These are phyloP conservation scores for Hydnum rufescens DNA, from an alignment of 768 basidiomycete genomes.

Conservation along the genomic window DNA sequence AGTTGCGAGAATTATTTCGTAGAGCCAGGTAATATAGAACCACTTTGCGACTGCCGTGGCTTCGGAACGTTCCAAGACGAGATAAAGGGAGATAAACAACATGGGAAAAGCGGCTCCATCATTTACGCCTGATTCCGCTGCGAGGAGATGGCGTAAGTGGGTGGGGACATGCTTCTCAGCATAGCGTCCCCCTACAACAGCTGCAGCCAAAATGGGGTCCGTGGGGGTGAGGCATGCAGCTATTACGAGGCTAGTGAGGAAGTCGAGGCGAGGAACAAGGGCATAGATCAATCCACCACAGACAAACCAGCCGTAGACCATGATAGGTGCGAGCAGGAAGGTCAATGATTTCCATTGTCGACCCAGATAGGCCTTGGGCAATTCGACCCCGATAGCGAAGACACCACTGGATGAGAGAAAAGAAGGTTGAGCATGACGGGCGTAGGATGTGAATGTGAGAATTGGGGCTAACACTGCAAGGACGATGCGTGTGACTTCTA, in stretches of 20 bases:
- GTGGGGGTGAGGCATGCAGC: conserved; percentile 90
- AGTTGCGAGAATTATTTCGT: conserved; percentile 58
- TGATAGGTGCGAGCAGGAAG: conserved; percentile 48
- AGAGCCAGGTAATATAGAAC: conserved; percentile 75
- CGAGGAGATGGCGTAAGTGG: conserved; percentile 35
- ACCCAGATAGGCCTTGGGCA: conserved; percentile 87
- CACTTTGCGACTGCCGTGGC: conserved; percentile 63
- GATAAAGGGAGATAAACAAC: conserved; percentile 73
- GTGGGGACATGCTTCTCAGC: conserved; percentile 66
- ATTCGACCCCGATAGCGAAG: conserved; percentile 93
- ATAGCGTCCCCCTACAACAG: conserved; percentile 88
- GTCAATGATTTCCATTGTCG: conserved; percentile 84
- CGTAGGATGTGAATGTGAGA: neutral
- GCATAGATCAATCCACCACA: conserved; percentile 51
- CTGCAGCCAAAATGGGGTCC: conserved; percentile 82
- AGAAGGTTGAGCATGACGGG: neutral
- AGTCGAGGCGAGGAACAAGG: conserved; percentile 73
- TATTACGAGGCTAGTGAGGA: conserved; percentile 74
- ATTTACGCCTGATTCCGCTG: conserved; percentile 48
- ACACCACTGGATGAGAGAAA: conserved; percentile 31
- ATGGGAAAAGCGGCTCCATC: conserved; percentile 97
- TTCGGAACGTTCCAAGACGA: conserved; percentile 43
- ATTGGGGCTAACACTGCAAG: conserved; percentile 40
- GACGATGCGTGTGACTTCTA: conserved; percentile 83
- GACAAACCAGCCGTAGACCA: conserved; percentile 14